phyloP scores from a whole-genome alignment of 116 monocot genomes.

The Iris pallida region DNA sequence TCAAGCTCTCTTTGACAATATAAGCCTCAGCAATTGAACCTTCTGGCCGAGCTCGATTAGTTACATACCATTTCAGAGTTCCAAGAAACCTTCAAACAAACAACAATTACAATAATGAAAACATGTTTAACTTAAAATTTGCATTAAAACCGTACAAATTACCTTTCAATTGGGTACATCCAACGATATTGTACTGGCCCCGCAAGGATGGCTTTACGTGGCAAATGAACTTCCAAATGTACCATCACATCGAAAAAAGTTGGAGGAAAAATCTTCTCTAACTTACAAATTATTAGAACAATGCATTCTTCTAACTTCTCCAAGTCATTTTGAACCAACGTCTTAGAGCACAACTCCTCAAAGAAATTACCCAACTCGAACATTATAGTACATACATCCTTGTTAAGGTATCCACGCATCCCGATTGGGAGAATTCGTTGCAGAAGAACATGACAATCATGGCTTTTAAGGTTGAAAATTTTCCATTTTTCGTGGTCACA shows the following conservation, averaged over 20 bases:
- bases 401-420: not conserved
- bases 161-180: slow-evolving; percentile 19
- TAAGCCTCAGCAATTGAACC: slow-evolving; percentile 15
- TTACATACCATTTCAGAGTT: not conserved
- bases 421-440: slow-evolving; percentile 4
- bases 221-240: slow-evolving; percentile 12
- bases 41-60: slow-evolving; percentile 6
- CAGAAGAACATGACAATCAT: slow-evolving; percentile 7
- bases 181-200: slow-evolving; percentile 14
- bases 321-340: not conserved
- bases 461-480: not conserved
- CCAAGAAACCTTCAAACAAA: not conserved
- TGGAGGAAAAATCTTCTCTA: slow-evolving; percentile 5
- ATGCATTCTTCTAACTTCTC: not conserved
- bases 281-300: slow-evolving; percentile 4
- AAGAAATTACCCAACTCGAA: not conserved
- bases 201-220: not conserved
- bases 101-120: not conserved
- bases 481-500: not conserved
- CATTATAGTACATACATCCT: not conserved
- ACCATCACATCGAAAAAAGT: slow-evolving; percentile 18
- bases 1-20: slow-evolving; percentile 5
- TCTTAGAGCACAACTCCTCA: slow-evolving; percentile 2
- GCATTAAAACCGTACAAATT: not conserved
- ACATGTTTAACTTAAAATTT: not conserved